Base-by-base conservation (phyloP, 106 monocot species). In the Dendrobium huoshanense region DNA sequence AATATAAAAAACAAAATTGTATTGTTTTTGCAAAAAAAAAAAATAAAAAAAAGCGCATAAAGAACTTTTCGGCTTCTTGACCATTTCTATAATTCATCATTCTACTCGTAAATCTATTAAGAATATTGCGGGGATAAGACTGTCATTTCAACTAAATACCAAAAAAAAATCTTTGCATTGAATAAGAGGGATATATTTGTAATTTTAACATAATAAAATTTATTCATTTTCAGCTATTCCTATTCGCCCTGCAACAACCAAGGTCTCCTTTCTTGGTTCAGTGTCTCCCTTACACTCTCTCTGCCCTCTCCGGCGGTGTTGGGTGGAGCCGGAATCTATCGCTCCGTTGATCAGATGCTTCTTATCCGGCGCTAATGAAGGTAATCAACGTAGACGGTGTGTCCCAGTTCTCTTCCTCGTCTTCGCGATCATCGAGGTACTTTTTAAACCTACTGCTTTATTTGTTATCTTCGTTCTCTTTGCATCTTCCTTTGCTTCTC, bases 301-400 rank as follows among this genome's bases (percentile, higher is more conserved):
- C 51, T 51, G 1, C 51, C 51, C 51, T 51, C 51, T 11, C 51
- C 42, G 74, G 24, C 24, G 45, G 25, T 76, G 4, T 51, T 24
- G 76, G 48, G 48, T 49, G 76, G 22, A 2, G 76, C 48, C n/a
- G 45, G 24, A 27, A 76, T 24, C 45, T 49, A 37, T 76, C 22
- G 24, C 49, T 76, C 13, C 9, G 5, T 19, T 49, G 7, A 25
- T 76, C 76, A 27, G 76, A 76, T 76, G 76, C 15, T 76, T 0
- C 76, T 47, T 51, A 18, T 25, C 49, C 48, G 76, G 48, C 25
- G 45, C 76, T 49, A 49, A 76, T 76, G 76, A 76, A 49, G 76
- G 76, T 20, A 48, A 19, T 48, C 41, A 25, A 76, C 16, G 25
- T 41, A 19, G 76, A 41, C 20, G 11, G 24, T 18, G 49, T 51